Evolutionary conservation across 179 eudicot species (phyloP).

Genomic region (Heliamphora pulchella): DNA sequence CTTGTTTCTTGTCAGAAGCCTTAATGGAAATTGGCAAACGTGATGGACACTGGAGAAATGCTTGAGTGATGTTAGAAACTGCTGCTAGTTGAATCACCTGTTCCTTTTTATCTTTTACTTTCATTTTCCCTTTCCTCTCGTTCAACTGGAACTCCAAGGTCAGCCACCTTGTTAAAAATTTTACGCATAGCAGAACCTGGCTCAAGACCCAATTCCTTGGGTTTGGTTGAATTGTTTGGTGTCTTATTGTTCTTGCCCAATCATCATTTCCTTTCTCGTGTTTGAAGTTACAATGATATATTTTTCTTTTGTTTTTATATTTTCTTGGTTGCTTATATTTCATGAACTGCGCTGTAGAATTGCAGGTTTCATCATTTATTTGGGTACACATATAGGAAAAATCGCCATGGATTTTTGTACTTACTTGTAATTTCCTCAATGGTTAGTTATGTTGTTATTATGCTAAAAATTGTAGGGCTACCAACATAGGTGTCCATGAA

Average conservation of each 20-base stretch:
- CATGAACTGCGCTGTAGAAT: not conserved
- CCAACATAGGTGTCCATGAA: too few relatives aligned
- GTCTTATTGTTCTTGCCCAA: not conserved
- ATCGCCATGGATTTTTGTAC: too few relatives aligned
- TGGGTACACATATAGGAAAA: not conserved
- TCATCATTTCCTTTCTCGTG: not conserved
- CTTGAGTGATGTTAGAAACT: not conserved
- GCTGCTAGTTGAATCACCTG: not conserved
- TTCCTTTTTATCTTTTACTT: not conserved
- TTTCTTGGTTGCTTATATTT: not conserved
- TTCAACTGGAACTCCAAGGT: not conserved
- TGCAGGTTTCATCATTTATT: not conserved
- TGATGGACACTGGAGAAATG: not conserved
- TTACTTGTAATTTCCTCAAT: too few relatives aligned
- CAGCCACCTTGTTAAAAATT: not conserved
- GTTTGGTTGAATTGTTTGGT: not conserved
- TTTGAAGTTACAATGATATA: too few relatives aligned
- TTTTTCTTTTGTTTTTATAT: too few relatives aligned
- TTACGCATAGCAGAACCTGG: not conserved
- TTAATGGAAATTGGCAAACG: not conserved
- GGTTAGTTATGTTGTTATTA: too few relatives aligned
- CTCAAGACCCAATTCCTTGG: not conserved
- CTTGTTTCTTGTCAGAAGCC: not conserved
- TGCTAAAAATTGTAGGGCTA: too few relatives aligned
- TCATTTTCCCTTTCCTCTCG: not conserved